Percentiles rank a stretch among this genome's conserved stretches.
Evolutionary conservation across 2,329 filamentous ascomycete species (phyloP).

Genomic region (Paraphaeosphaeria sporulosa): DNA sequence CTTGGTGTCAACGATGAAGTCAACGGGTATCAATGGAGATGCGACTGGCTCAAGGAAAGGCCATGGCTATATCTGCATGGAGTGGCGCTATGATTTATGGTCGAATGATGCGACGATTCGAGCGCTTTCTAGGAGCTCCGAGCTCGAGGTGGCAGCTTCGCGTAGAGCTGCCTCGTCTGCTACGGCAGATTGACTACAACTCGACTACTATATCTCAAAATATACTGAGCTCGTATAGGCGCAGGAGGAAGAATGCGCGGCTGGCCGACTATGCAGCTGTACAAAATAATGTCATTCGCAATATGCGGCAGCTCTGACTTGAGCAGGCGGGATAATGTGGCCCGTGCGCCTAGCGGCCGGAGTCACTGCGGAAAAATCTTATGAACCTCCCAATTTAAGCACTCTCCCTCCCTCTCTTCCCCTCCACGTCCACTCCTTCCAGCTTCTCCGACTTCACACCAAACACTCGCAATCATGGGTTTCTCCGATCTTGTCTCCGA

Average conservation of each 20-base stretch:
- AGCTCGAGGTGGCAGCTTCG: neutral
- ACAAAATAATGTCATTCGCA: neutral
- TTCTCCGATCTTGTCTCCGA: slow-evolving; percentile 74
- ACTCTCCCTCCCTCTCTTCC: slow-evolving; percentile 15
- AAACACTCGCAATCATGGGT: slow-evolving; percentile 63
- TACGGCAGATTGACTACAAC: neutral
- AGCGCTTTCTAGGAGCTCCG: slow-evolving; percentile 24
- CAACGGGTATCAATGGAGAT: slow-evolving; percentile 14
- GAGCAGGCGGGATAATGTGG: neutral
- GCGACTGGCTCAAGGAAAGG: slow-evolving; percentile 13
- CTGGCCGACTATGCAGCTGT: neutral
- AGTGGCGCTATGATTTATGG: slow-evolving; percentile 9
- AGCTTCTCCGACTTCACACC: slow-evolving; percentile 13
- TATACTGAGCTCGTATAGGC: neutral
- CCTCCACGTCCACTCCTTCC: slow-evolving; percentile 13
- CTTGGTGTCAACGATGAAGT: slow-evolving; percentile 16
- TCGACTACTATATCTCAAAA: neutral
- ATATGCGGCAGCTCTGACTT: neutral
- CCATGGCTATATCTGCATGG: slow-evolving; percentile 34
- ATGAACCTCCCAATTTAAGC: slow-evolving; percentile 27
- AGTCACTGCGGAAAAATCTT: slow-evolving; percentile 14
- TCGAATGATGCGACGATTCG: slow-evolving; percentile 22
- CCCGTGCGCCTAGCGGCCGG: slow-evolving; percentile 16
- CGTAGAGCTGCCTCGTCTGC: neutral
- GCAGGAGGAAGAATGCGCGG: neutral